Evolutionary conservation across 140 eudicot species (phyloP).

Genomic region (Bidens hawaiensis): DNA sequence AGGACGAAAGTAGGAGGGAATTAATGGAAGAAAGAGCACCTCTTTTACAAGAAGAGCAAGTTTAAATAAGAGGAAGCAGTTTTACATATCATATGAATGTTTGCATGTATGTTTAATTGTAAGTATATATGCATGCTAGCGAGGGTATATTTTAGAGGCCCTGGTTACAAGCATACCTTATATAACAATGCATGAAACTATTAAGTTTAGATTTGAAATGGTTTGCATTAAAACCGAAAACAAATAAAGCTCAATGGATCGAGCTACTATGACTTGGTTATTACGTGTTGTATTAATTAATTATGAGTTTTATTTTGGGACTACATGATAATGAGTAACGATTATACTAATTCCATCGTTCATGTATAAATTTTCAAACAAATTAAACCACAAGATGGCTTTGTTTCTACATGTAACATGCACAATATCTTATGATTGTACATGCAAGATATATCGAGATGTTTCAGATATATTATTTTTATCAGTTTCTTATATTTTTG

Average conservation of each 20-base stretch:
- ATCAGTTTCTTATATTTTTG: too few species aligned
- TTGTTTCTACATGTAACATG: too few species aligned
- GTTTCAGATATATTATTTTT: too few species aligned
- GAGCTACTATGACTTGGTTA: too few species aligned
- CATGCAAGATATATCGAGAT: too few species aligned
- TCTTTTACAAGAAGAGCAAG: conserved; percentile 53
- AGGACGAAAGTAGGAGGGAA: conserved; percentile 31
- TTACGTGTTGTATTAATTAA: too few species aligned
- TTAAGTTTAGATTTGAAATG: neutral
- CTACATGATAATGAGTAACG: too few species aligned
- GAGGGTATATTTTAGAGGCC: conserved; percentile 22
- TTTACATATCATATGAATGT: neutral
- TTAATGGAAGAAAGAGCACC: conserved; percentile 45
- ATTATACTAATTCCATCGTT: too few species aligned
- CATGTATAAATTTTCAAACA: too few species aligned
- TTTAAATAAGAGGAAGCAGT: neutral
- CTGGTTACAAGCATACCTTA: neutral
- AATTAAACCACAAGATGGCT: too few species aligned
- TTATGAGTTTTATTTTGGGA: too few species aligned
- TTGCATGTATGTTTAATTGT: neutral
- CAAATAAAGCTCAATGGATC: neutral
- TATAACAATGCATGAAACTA: neutral
- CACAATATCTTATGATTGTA: too few species aligned
- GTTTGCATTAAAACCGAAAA: neutral
- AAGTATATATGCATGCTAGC: neutral